Percentiles rank a stretch among this genome's conserved stretches.
These are phyloP conservation scores for Rhynchospora tenuis DNA, from an alignment of 176 grass and related monocot species.

Conservation along the genomic window DNA sequence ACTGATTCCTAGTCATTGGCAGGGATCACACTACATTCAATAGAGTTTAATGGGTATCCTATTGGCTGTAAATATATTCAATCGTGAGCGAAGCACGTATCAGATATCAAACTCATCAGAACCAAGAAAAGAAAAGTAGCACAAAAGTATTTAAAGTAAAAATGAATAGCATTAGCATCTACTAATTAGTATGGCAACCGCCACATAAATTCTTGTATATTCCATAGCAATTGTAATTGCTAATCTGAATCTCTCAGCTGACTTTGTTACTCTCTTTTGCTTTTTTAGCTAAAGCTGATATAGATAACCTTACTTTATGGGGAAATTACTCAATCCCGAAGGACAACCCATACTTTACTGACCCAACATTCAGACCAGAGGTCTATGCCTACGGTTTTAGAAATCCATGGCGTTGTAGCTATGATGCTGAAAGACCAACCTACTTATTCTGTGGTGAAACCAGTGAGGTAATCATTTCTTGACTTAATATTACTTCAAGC, in stretches of 20 bases:
- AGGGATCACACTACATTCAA: not conserved
- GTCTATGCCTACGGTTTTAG: slow-evolving; percentile 66
- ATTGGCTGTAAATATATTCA: not conserved
- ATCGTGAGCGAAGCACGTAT: not conserved
- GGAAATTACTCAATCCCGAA: slow-evolving; percentile 78
- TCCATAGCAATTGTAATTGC: not conserved
- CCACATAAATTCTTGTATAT: not conserved
- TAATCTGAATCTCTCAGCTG: not conserved
- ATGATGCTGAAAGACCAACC: slow-evolving; percentile 55
- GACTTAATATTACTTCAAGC: not conserved
- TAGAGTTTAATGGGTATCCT: not conserved
- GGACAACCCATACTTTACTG: slow-evolving; percentile 56
- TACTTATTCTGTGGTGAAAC: slow-evolving; percentile 70
- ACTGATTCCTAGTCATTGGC: not conserved
- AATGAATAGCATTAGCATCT: not conserved
- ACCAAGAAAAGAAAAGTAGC: not conserved
- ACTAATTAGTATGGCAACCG: not conserved
- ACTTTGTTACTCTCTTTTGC: not conserved
- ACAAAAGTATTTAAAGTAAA: not conserved
- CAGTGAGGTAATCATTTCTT: slow-evolving; percentile 38
- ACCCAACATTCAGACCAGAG: slow-evolving; percentile 48
- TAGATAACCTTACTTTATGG: slow-evolving; percentile 41
- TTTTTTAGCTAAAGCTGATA: slow-evolving; percentile 11
- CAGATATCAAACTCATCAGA: not conserved
- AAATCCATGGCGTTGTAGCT: slow-evolving; percentile 85